Evolutionary conservation across 495 filamentous ascomycete genomes (phyloP), one percentile per base, ranked within the genome.

Genomic region (Tetracladium setigerum): DNA sequence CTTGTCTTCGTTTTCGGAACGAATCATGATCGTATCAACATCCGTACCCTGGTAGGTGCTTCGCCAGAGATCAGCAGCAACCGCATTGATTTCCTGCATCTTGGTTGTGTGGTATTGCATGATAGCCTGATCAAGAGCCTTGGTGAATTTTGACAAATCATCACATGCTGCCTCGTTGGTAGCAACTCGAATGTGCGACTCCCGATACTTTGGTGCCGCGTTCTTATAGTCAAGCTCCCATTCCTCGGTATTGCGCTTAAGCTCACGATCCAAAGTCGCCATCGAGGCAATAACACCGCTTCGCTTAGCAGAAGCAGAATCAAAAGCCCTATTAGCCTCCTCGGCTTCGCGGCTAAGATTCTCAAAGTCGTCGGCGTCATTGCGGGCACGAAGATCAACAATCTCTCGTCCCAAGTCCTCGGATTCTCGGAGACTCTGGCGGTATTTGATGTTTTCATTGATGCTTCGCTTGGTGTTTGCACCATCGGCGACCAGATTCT

Each of bases 41-140:
- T 99, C 92, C 4, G 91, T 96, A 51, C 92, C 92, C 59, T 95
- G 88, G 67, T 99, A 99, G 2, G 94, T 95, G 60, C 77, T 82
- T 66, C 88, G 87, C 92, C 92, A 99, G 16, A 99, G 79, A 62
- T 99, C 92, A 54, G 86, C 87, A 52, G 91, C 76, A 60, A 95
- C 95, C 42, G 82, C 76, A 61, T 99, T 99, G 66, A 99, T 95
- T 59, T 97, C 91, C 60, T 91, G 89, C 92, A 99, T 99, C 71
- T 97, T 99, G 46, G 94, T 65, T 16, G 79, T 75, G 65, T 99
- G 92, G 60, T 89, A 97, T 54, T 81, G 83, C 89, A 99, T 96
- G 63, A 99, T 92, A 45, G 94, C 92, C 53, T 89, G 84, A 65
- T 95, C 91, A 22, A 99, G 72, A 11, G 91, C 91, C 2, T 71